Evolutionary conservation across 164 flowering plant genomes (phyloP).

Genomic region (Piper longum): DNA sequence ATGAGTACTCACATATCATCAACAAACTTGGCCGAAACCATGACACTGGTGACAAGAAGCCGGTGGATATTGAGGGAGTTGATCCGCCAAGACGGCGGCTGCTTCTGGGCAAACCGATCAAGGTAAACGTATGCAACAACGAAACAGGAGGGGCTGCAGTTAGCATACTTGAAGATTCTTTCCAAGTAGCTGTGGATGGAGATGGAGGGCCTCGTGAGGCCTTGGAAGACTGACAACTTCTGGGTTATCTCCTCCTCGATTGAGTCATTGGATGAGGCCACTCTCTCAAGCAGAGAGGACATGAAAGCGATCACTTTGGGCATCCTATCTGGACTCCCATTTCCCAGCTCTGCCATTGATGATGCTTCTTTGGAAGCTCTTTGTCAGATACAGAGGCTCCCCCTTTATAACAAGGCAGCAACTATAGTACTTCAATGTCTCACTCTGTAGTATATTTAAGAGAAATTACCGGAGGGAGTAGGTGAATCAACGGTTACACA

Average conservation of each 20-base stretch:
- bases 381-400: background rate
- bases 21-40: conserved; percentile 44
- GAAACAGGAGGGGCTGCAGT: conserved; percentile 58
- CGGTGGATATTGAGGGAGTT: conserved; percentile 46
- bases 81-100: conserved; percentile 24
- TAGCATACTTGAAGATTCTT: conserved; percentile 55
- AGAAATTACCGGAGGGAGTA: no score
- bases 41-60: conserved; percentile 34
- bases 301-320: conserved; percentile 21
- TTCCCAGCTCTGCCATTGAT: conserved; percentile 14
- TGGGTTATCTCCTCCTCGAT: conserved; percentile 4
- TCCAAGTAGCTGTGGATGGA: conserved; percentile 39
- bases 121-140: conserved; percentile 51
- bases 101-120: conserved; percentile 30
- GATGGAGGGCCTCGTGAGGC: conserved; percentile 35
- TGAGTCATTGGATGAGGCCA: conserved; percentile 26
- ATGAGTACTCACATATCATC: conserved; percentile 33
- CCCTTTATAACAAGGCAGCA: background rate
- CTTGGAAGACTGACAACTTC: conserved; percentile 40
- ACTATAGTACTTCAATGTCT: background rate
- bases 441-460: no score
- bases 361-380: conserved; percentile 2
- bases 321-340: conserved; percentile 6
- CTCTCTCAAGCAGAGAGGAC: conserved; percentile 27
- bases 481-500: no score